Percentiles rank a stretch among this genome's conserved stretches.
Conservation (phyloP, 2,329 filamentous ascomycete species). For the Cadophora sp. region DNA sequence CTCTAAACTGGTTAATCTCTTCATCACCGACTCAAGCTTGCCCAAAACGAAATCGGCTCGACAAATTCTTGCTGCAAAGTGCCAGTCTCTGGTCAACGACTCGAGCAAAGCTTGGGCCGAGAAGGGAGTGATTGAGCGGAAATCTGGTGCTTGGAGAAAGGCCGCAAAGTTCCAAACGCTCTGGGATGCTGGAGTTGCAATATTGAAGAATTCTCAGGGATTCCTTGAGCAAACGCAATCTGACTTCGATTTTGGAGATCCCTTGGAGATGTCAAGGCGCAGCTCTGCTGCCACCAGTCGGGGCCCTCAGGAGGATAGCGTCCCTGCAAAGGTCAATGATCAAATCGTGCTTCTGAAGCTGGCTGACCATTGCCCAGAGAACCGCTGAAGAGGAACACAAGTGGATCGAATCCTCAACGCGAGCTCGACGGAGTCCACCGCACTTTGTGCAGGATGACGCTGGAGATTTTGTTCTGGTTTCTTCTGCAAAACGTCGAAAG, state of each 20-base stretch:
- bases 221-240: not conserved
- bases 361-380: constrained; percentile 2
- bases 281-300: constrained; percentile 10
- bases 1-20: not conserved
- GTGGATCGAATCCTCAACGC: not conserved
- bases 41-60: not conserved
- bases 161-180: not conserved
- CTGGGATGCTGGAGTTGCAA: not conserved
- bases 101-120: not conserved
- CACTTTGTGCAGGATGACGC: not conserved
- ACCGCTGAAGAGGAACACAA: not conserved
- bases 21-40: not conserved
- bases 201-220: not conserved
- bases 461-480: constrained; percentile 16
- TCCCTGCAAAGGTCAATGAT: constrained; percentile 17
- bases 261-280: constrained; percentile 9
- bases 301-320: not conserved
- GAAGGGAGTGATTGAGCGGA: not conserved
- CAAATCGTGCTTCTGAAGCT: not conserved
- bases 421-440: constrained; percentile 5
- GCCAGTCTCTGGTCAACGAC: not conserved
- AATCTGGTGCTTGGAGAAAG: not conserved
- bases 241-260: not conserved
- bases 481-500: not conserved
- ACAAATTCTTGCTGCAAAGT: not conserved